Base-by-base conservation (phyloP, 2,329 filamentous ascomycete genomes). In the Trichoderma semiorbis region DNA sequence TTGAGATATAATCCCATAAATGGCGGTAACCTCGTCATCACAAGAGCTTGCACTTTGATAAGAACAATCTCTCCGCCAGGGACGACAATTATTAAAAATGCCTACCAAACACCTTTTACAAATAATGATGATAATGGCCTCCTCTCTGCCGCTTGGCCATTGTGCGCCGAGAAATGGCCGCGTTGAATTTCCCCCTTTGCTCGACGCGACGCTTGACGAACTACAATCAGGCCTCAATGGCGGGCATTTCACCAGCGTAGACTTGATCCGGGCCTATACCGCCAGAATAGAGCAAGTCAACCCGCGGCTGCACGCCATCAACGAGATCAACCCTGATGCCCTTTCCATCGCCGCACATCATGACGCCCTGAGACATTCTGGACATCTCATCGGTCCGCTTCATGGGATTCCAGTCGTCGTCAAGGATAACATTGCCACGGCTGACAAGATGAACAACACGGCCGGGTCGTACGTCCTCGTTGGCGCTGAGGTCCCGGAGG, bases 361-460 rank as follows among this genome's bases (percentile, higher is more conserved):
- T 30, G 55, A 32, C 7, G 11, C 28, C 68, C 67, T 34, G 7
- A 71, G 4, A 74, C 78, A 24, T 21, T 50, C 43, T 24, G 43
- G 43, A 50, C 10, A 50, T 24, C 8, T 50, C 43, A 50, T 61
- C n/a, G 53, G 55, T 11, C 87, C 87, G 6, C 81, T 90, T 1
- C 88, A 91, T 77, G 89, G 89, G 3, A 83, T 91, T 2, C 89
- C 89, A 0, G 85, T 91, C 47, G 79, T 91, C 11, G 83, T 91
- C 80, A 91, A 91, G 79, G 86, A 89, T 78, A 90, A 89, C 75
- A 90, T 91, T 71, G 88, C 86, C 21, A 91, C 88, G 0, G 77
- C 81, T 2, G 89, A 91, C 76, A 78, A 83, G 72, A 88, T 90
- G 86, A 85, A 88, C 77, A 91, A 67, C 2, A 72, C 74, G 16